Percentiles rank a stretch among this genome's conserved stretches.
Evolutionary conservation across 495 filamentous ascomycete species (phyloP).

Genomic region (Aspergillus diversus): DNA sequence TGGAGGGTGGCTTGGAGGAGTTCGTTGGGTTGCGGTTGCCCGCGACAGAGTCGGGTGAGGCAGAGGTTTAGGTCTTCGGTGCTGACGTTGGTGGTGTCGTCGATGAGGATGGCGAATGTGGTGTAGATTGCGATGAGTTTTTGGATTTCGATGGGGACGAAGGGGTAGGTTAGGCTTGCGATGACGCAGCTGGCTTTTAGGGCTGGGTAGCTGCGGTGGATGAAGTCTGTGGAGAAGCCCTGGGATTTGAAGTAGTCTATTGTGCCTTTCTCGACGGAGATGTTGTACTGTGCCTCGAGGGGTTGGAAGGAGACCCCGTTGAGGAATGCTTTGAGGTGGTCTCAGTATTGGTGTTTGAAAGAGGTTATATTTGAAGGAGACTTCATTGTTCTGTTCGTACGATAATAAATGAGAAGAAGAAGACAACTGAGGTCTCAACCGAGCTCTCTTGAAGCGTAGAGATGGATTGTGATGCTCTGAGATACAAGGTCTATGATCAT

Average conservation of each 20-base stretch:
- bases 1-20: background rate
- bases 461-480: too few relatives aligned
- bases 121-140: constrained; percentile 2
- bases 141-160: background rate
- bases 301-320: background rate
- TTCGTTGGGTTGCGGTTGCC: background rate
- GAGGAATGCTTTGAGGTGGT: background rate
- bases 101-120: constrained; percentile 1
- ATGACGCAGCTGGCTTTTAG: constrained; percentile 8
- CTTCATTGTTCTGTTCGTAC: too few relatives aligned
- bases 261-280: background rate
- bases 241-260: constrained; percentile 3
- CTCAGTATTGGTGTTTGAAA: too few relatives aligned
- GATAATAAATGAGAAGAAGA: too few relatives aligned
- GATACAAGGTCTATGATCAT: too few relatives aligned
- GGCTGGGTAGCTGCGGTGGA: background rate
- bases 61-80: background rate
- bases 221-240: background rate
- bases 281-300: background rate
- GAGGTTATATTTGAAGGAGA: too few relatives aligned
- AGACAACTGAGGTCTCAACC: too few relatives aligned
- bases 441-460: too few relatives aligned
- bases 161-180: background rate
- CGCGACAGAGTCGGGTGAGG: background rate
- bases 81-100: constrained; percentile 8